Evolutionary conservation across 164 flowering plant species (phyloP), one percentile per base, ranked within the genome.

Genomic region (Umbellularia californica): DNA sequence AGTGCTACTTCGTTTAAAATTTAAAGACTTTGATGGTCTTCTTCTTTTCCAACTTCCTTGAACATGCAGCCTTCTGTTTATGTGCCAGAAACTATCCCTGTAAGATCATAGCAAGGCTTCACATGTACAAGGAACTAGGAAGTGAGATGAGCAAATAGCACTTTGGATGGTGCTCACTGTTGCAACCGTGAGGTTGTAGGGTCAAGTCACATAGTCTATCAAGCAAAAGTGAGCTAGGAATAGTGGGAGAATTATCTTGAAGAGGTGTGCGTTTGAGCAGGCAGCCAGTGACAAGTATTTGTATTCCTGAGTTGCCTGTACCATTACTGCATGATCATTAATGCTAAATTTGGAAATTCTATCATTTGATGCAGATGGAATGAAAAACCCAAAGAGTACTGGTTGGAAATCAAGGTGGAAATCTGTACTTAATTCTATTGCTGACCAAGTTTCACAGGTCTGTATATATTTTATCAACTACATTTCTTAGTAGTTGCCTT

Each of bases 361-460:
- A 50, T 72, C 35, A 58, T 30, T 74, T 71, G 58, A 65, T 82
- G 69, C 87, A 94, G 98, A 88, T 78, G 84, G 72, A 69, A 66
- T 66, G 28, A 84, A 81, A 75, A 78, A 75, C 74, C 72, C 69
- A 58, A 89, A 81, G 78, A 77, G 77, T 76, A 27, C 75, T 51
- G 63, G 74, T 28, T 63, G 78, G 73, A 70, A 67, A 51, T 72
- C 88, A 47, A 85, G 86, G 82, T 96, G 97, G 98, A 96, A 90
- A 77, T 84, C 94, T 35, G 69, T 92, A 47, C 15, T 96, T 33
- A 92, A 90, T 81, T 83, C 93, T 64, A 76, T 96, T 70, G 94
- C 98, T 70, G 90, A 89, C 74, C 97, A 96, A 76, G 95, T 96
- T 76, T 90, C 97, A 41, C 97, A 96, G 93, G 99, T 94, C 75